These are phyloP conservation scores for Nigrograna mackinnonii DNA, from an alignment of 2,329 filamentous ascomycete species.

Conservation along the genomic window DNA sequence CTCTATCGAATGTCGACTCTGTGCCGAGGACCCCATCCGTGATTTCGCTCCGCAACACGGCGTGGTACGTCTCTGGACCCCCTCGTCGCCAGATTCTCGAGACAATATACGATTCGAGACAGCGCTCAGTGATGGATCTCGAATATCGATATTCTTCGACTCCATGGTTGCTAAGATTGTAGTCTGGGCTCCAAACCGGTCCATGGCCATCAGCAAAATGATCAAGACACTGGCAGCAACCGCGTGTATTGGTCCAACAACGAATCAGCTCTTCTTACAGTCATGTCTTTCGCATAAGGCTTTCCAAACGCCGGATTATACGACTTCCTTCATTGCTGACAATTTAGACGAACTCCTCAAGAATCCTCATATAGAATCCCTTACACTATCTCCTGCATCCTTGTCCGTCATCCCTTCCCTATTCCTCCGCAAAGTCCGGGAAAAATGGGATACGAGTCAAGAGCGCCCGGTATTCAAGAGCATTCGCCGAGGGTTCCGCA, in stretches of 20 bases:
- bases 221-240: conserved; percentile 40
- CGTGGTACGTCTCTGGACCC: too few relatives aligned
- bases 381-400: too few relatives aligned
- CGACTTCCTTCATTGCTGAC: too few relatives aligned
- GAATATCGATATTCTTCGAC: conserved; percentile 27
- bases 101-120: neutral
- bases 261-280: too few relatives aligned
- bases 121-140: neutral
- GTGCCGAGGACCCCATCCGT: conserved; percentile 62
- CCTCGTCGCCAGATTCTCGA: conserved; percentile 53
- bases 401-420: too few relatives aligned
- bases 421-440: too few relatives aligned
- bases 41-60: conserved; percentile 65
- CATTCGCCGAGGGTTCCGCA: neutral
- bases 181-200: conserved; percentile 50
- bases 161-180: conserved; percentile 64
- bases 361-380: too few relatives aligned
- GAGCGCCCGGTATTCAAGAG: neutral
- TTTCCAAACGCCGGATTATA: too few relatives aligned
- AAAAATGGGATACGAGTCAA: too few relatives aligned
- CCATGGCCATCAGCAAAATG: conserved; percentile 50
- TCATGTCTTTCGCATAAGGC: too few relatives aligned
- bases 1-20: conserved; percentile 59
- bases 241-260: neutral
- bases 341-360: too few relatives aligned